Conservation (phyloP, 2,329 filamentous ascomycete genomes). For the Reticulascus tulasneorum region DNA sequence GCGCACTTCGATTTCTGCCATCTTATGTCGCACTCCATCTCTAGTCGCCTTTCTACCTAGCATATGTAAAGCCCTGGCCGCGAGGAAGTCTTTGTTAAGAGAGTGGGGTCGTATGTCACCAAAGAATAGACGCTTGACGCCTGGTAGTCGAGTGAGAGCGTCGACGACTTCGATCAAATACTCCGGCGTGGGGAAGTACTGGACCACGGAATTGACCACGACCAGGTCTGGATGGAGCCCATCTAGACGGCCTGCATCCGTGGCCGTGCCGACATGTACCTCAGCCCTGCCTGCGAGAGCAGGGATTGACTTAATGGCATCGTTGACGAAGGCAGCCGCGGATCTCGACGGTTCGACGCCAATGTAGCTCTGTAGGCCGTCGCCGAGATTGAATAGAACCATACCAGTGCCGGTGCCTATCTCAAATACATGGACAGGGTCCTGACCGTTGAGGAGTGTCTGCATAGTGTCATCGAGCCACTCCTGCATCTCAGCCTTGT, state of each 20-base stretch:
- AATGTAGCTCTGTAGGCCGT: constrained; percentile 17
- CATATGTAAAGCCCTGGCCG: constrained; percentile 3
- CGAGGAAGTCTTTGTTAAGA: constrained; percentile 13
- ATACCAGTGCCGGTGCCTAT: constrained; percentile 26
- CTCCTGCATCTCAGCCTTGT: constrained; percentile 24
- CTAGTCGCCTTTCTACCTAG: constrained; percentile 6
- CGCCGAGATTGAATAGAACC: constrained; percentile 24
- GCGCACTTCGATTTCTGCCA: constrained; percentile 8
- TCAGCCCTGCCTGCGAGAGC: constrained; percentile 8
- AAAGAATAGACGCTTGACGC: constrained; percentile 12
- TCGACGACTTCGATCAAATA: constrained; percentile 18
- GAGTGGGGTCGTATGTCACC: constrained; percentile 18
- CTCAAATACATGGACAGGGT: constrained; percentile 19
- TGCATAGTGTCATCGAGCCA: constrained; percentile 26
- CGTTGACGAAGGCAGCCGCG: constrained; percentile 18
- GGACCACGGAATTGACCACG: constrained; percentile 20
- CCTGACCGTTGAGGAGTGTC: constrained; percentile 12
- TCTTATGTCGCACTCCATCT: constrained; percentile 3
- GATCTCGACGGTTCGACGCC: constrained; percentile 22
- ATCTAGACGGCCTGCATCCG: not conserved
- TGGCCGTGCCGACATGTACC: constrained; percentile 18
- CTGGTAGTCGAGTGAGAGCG: constrained; percentile 4
- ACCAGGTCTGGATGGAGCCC: constrained; percentile 2
- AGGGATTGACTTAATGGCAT: constrained; percentile 9
- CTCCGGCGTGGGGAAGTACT: constrained; percentile 23